Base-by-base conservation (phyloP, 2,329 filamentous ascomycete species). In the Aspergillus pseudonomiae region DNA sequence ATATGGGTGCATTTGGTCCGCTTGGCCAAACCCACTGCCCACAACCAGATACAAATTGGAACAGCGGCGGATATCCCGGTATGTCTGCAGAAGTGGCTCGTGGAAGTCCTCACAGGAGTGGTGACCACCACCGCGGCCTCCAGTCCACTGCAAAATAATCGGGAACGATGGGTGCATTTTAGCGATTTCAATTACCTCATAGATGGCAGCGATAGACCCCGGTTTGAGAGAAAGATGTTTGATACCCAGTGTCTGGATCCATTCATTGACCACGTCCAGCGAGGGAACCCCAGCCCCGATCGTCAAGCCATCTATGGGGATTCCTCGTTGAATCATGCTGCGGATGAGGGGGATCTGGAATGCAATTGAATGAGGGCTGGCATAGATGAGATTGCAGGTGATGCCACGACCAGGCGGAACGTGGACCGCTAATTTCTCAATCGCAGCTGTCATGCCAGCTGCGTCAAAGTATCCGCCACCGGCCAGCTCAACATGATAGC, bases 81-180 rank as follows among this genome's bases (percentile, higher is more conserved):
- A 97, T 89, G 94, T 94, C 71, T 92, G 89, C 9, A 97, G 83
- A 50, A 97, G 90, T 6, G 94, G 94, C 74, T 94, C 89, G 78
- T 97, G 94, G 85, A 97, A 97, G 78, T 97, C 94, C 77, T 97
- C 94, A 67, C 90, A 96, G 0, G 93, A 97, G 81, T 97, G 94
- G 78, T 97, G 94, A 62, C 94, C 94, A 82, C 94, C 94, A 69
- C 93, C 94, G 79, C 94, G 91, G 46, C 94, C 94, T 75, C 94
- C 94, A 64, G 94, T 97, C 94, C 94, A 97, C 80, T 97, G 94
- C 66, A 97, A 82, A 59, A 97, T 88, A 58, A 97, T 88, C n/a
- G 94, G 94, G 84, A 97, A 97, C 30, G 87, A 89, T 2, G 94
- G 93, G 77, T 97, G 94, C n/a, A 92, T 92, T 80, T 92, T 95